phyloP scores from a whole-genome alignment of 495 filamentous ascomycete species.

The Corynascus novoguineensis region DNA sequence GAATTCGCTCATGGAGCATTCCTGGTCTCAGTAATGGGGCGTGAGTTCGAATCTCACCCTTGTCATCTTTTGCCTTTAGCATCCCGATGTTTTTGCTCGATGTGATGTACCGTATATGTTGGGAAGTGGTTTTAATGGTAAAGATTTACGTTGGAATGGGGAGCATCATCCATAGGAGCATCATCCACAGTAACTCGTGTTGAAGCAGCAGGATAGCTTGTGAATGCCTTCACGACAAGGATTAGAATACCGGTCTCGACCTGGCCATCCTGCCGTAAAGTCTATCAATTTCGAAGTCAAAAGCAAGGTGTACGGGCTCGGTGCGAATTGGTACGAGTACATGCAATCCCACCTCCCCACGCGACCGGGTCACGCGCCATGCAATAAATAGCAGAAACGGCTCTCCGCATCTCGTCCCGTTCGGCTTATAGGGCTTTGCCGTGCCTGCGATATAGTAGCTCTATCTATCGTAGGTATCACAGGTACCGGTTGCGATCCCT shows the following conservation, averaged over 20 bases:
- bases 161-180: too few relatives aligned
- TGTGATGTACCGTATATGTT: background rate
- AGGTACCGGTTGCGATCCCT: too few relatives aligned
- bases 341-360: conserved; percentile 15
- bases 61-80: conserved; percentile 19
- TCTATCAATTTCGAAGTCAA: too few relatives aligned
- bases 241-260: background rate
- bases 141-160: too few relatives aligned
- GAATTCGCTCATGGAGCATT: conserved; percentile 18
- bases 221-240: too few relatives aligned
- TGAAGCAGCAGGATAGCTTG: too few relatives aligned
- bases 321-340: conserved; percentile 9
- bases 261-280: too few relatives aligned
- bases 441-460: background rate
- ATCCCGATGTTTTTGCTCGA: too few relatives aligned
- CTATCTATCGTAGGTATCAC: background rate
- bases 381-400: conserved; percentile 1
- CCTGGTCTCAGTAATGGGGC: conserved; percentile 29
- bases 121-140: too few relatives aligned
- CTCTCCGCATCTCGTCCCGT: background rate
- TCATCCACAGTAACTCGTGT: too few relatives aligned
- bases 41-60: conserved; percentile 35
- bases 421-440: background rate
- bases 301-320: conserved; percentile 5
- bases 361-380: conserved; percentile 14